Conservation (phyloP, 305 asterid genomes). For the Andrographis paniculata region DNA sequence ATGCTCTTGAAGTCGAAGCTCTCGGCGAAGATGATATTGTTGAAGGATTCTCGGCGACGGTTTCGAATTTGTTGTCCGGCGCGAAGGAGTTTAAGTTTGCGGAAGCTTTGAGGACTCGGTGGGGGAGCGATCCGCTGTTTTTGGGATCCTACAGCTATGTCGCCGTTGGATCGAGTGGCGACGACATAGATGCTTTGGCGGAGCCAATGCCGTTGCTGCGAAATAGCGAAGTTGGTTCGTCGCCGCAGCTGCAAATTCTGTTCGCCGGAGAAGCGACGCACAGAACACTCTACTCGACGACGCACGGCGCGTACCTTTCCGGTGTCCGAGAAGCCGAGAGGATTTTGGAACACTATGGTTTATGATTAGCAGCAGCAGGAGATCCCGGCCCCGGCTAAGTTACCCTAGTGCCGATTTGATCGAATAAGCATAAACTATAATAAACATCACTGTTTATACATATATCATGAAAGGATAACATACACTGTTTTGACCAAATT, state of each 20-base stretch:
- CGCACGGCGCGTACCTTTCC: conserved; percentile 67
- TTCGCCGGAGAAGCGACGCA: conserved; percentile 83
- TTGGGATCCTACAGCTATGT: conserved; percentile 62
- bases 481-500: too few species aligned
- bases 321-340: conserved; percentile 67
- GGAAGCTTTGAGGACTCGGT: conserved; percentile 42
- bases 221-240: conserved; percentile 14
- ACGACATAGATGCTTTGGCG: conserved; percentile 50
- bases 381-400: too few species aligned
- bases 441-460: too few species aligned
- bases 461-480: too few species aligned
- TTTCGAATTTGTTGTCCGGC: conserved; percentile 40
- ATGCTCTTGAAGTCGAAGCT: conserved; percentile 64
- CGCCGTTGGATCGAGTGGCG: conserved; percentile 54
- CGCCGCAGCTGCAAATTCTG: conserved; percentile 39
- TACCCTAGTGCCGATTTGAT: too few species aligned
- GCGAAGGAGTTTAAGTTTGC: conserved; percentile 19
- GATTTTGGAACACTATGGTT: conserved; percentile 45
- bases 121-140: conserved; percentile 49
- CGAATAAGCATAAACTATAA: too few species aligned
- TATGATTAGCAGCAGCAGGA: not conserved
- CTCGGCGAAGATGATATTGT: conserved; percentile 51
- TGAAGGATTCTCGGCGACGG: conserved; percentile 49
- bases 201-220: conserved; percentile 55
- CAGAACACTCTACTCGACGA: conserved; percentile 62